phyloP scores from a whole-genome alignment of 495 filamentous ascomycete species.

The Lasiosphaeriaceae sp. region DNA sequence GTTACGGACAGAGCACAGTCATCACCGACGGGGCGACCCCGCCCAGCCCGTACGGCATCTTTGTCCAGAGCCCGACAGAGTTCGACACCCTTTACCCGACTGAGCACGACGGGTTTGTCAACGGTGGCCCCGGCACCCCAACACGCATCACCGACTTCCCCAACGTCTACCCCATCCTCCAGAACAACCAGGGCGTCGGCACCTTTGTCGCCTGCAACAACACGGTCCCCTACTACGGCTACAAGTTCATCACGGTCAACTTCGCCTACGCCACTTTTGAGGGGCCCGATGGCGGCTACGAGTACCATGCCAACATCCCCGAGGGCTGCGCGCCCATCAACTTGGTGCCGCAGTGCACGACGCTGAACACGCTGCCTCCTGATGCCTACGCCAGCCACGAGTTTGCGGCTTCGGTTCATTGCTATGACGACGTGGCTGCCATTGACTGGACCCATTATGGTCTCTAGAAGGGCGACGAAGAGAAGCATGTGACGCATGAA shows the following conservation, averaged over 20 bases:
- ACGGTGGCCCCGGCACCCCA: slow-evolving; percentile 19
- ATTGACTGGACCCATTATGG: neutral
- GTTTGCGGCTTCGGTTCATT: slow-evolving; percentile 19
- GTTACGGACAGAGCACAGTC: slow-evolving; percentile 15
- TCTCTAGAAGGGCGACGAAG: neutral
- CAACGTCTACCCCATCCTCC: slow-evolving; percentile 12
- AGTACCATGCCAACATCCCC: neutral
- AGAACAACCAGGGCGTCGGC: slow-evolving; percentile 12
- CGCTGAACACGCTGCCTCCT: slow-evolving; percentile 17
- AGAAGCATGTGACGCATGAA: too few species aligned
- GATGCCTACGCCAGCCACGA: slow-evolving; percentile 24
- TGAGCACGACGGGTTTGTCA: slow-evolving; percentile 22
- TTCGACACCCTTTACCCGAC: slow-evolving; percentile 13
- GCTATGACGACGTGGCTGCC: slow-evolving; percentile 16
- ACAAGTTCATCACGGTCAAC: slow-evolving; percentile 17
- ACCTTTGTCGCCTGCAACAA: slow-evolving; percentile 27
- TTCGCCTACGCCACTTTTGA: slow-evolving; percentile 16
- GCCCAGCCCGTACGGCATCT: slow-evolving; percentile 25
- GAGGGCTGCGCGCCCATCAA: slow-evolving; percentile 22
- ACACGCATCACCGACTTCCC: slow-evolving; percentile 9
- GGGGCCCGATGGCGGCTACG: slow-evolving; percentile 5
- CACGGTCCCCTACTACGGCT: slow-evolving; percentile 20
- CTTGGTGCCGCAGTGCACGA: slow-evolving; percentile 27
- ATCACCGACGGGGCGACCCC: slow-evolving; percentile 32
- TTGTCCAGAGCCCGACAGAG: slow-evolving; percentile 13